Base-by-base conservation (phyloP, 306 rosid genomes). In the Vigna hirtella region DNA sequence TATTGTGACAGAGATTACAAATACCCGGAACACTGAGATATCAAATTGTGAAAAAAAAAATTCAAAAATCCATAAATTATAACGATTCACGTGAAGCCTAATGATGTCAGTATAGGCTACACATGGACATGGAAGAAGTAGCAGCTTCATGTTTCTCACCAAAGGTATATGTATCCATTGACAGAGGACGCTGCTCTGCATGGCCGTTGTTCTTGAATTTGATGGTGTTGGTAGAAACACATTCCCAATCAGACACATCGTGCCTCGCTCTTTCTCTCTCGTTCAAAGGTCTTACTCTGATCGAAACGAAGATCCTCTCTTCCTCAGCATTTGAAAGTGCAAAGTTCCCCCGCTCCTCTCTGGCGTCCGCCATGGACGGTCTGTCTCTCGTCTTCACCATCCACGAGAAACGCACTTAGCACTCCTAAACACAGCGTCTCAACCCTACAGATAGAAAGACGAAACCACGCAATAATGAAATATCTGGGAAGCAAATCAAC, bases 281-380 rank as follows among this genome's bases (percentile, higher is more conserved):
- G 67, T 88, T 95, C 89, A 91, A 74, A 11, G 98, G 98, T 43
- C 97, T 91, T 67, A 95, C 82, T 79, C 99, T 81, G 53, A 95
- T 86, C 1, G 97, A 86, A 74, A 91, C 98, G 26, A 89, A 79
- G 45, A 95, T 86, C 9, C 72, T 90, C 90, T 94, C 97, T 48
- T 86, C 92, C 24, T 58, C 55, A 4, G 67, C 77, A 76, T 85
- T 82, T 15, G 83, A 72, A 5, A 49, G 66, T 58, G 61, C 57
- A 4, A 22, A 3, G 30, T 69, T 73, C 24, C 80, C 83, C 14
- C 34, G 77, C 58, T 81, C 87, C 74, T 76, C 82, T 12, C 45
- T 24, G 42, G 9, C 42, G 24, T 38, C 70, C 8, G 7, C 61
- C 80, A 68, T 83, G 16, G 71, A 40, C 16, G 38, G 28, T 38